Percentiles rank a stretch among this genome's conserved stretches.
These are phyloP conservation scores for Sphaerulina populicola DNA, from an alignment of 2,329 filamentous ascomycete species.

Conservation along the genomic window DNA sequence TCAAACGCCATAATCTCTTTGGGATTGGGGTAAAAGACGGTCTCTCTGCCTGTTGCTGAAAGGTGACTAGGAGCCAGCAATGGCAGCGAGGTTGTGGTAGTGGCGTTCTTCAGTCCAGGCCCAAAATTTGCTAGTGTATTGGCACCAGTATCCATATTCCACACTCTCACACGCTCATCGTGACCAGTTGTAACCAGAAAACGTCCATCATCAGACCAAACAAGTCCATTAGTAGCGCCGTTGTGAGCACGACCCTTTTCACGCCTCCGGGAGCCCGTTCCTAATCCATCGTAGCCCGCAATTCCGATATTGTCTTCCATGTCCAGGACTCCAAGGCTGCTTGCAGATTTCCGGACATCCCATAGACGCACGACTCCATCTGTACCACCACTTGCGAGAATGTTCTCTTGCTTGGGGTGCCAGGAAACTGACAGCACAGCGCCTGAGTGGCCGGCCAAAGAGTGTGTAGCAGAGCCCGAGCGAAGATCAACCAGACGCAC, in stretches of 20 bases:
- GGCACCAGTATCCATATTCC: slow-evolving; percentile 70
- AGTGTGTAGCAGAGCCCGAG: slow-evolving; percentile 60
- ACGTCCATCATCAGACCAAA: slow-evolving; percentile 72
- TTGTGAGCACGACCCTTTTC: slow-evolving; percentile 55
- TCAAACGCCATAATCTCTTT: slow-evolving; percentile 70
- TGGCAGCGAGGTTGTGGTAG: slow-evolving; percentile 36
- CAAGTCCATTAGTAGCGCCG: slow-evolving; percentile 73
- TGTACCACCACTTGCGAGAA: slow-evolving; percentile 74
- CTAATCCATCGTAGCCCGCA: slow-evolving; percentile 39
- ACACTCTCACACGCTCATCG: slow-evolving; percentile 76
- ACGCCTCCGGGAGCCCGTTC: slow-evolving; percentile 37
- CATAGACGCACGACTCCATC: slow-evolving; percentile 79
- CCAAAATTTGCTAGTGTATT: slow-evolving; percentile 88
- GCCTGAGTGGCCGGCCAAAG: slow-evolving; percentile 43
- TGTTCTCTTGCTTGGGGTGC: slow-evolving; percentile 71
- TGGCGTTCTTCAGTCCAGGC: slow-evolving; percentile 64
- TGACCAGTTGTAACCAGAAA: slow-evolving; percentile 74
- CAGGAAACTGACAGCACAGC: slow-evolving; percentile 59
- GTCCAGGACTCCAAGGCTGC: slow-evolving; percentile 68
- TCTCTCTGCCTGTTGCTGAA: slow-evolving; percentile 50
- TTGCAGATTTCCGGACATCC: slow-evolving; percentile 74
- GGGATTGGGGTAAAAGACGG: slow-evolving; percentile 71
- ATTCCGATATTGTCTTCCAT: slow-evolving; percentile 74
- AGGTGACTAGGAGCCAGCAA: slow-evolving; percentile 53
- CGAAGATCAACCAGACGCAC: slow-evolving; percentile 80